Evolutionary conservation across 1,139 yeast species (phyloP), one percentile per base, ranked within the genome.

Genomic region (Pneumocystis jirovecii): DNA sequence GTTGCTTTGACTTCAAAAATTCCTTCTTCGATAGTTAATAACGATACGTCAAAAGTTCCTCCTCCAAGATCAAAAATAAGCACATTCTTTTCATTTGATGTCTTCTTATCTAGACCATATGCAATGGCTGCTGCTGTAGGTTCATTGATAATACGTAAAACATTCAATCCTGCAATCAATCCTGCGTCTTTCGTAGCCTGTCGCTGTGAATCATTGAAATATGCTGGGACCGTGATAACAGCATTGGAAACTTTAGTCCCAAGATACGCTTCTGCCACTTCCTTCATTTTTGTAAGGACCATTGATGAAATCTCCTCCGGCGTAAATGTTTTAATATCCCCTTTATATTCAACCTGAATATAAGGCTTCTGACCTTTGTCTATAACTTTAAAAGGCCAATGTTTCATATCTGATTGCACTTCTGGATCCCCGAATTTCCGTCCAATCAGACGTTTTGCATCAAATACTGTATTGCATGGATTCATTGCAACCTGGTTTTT

Each of bases 1-100:
- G 98, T 93, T 76, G 98, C 95, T 86, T 91, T 91, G 78, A 93
- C 98, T 77, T 95, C 91, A 87, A 91, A 93, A 76, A 93, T 95
- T 85, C 98, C 98, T 80, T 95, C 97, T 78, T 95, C 95, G 78
- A 93, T 89, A 83, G 89, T 88, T 79, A 91, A 83, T 75, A 91
- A 84, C 69, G 98, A 93, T 72, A 91, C 97, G 88, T 90, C 97
- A 82, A 90, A 90, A 79, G 97, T 90, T 85, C 96, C 96, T 81
- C 96, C 96, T 86, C 96, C 96, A 78, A 89, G 85, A 81, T 89
- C 96, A 83, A 89, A 89, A 77, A 90, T 89, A 77, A 90, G 83
- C 72, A 89, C 95, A 65, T 86, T 86, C 81, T 85, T 86, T 83
- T 89, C 96, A 78, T 85, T 85, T 74, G 85, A 89, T 73, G 83